Evolutionary conservation across 2,329 filamentous ascomycete species (phyloP), one percentile per base, ranked within the genome.

Genomic region (Penicillium sp.): DNA sequence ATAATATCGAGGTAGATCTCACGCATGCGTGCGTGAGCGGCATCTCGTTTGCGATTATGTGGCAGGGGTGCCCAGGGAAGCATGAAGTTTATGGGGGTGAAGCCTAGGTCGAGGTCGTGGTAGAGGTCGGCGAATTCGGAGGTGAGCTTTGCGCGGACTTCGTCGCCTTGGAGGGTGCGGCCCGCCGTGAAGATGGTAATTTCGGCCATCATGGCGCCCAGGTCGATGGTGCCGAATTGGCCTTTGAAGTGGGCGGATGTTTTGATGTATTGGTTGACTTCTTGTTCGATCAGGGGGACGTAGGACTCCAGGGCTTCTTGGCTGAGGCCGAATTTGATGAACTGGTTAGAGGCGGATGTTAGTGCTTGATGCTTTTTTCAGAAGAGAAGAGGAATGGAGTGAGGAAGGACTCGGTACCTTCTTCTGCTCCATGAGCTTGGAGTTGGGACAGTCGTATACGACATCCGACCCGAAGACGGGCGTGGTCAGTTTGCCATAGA

Each of bases 381-480:
- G 24, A 27, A 27, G 4, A 27, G 24, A 7, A 14, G n/a, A n/a
- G 14, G 14, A 7, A 4, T 7, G 0, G 14, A 27, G 10, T 36
- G 22, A 9, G 4, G n/a, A 3, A 6, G 16, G 13, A 22, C 14
- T 1, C 9, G 35, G 14, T 55, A 91, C 89, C 85, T 95, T 95
- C 82, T 96, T 96, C 82, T 96, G 92, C 80, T 96, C 92, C 91
- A 96, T 96, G 71, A 96, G 84, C 80, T 96, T 96, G 56, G 90
- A 84, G 71, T 96, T 96, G 35, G 92, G 91, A 77, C 91, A 96
- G 75, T 96, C 92, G 72, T 96, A 96, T 43, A 96, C 89, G 27
- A 96, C 91, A 75, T 92, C 91, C 63, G 87, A 87, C 63, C 92
- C 92, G 72, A 96, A 96, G 5, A 88, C 85, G 6, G 86, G 86